Percentiles rank a stretch among this genome's conserved stretches.
Evolutionary conservation across 1,284 basidiomycete genomes (phyloP).

Genomic region (Cryptococcus maquisensis): DNA sequence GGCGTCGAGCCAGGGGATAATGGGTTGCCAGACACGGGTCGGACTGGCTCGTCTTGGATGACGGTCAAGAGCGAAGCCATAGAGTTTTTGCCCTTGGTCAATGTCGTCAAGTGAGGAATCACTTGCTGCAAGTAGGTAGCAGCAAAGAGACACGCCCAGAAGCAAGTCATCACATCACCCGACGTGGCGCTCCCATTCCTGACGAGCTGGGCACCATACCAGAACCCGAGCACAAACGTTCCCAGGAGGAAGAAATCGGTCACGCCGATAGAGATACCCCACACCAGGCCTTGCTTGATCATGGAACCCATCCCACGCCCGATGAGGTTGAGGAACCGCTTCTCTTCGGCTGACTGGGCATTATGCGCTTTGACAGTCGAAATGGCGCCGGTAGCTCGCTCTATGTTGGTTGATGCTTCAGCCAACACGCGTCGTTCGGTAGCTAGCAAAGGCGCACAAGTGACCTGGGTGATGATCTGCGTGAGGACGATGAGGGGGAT

Average conservation of each 20-base stretch:
- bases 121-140: slow-evolving; percentile 79
- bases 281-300: slow-evolving; percentile 60
- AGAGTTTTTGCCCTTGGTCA: slow-evolving; percentile 82
- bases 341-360: slow-evolving; percentile 62
- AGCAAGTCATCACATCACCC: slow-evolving; percentile 86
- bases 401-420: slow-evolving; percentile 69
- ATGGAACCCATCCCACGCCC: slow-evolving; percentile 53
- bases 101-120: slow-evolving; percentile 69
- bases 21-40: slow-evolving; percentile 17
- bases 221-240: slow-evolving; percentile 96
- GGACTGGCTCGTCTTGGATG: slow-evolving; percentile 51
- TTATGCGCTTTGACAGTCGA: slow-evolving; percentile 96
- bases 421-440: slow-evolving; percentile 66
- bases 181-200: slow-evolving; percentile 62
- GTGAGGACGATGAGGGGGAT: slow-evolving; percentile 77
- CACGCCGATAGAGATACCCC: slow-evolving; percentile 67
- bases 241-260: slow-evolving; percentile 75
- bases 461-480: slow-evolving; percentile 67
- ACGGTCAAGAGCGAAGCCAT: slow-evolving; percentile 68
- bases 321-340: slow-evolving; percentile 54
- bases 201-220: slow-evolving; percentile 88
- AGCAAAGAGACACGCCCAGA: slow-evolving; percentile 92
- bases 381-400: slow-evolving; percentile 73
- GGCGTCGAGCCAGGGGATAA: slow-evolving; percentile 11
- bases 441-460: slow-evolving; percentile 62